Conservation (phyloP, 2,329 filamentous ascomycete genomes). For the Fusarium pseudoanthophilum region DNA sequence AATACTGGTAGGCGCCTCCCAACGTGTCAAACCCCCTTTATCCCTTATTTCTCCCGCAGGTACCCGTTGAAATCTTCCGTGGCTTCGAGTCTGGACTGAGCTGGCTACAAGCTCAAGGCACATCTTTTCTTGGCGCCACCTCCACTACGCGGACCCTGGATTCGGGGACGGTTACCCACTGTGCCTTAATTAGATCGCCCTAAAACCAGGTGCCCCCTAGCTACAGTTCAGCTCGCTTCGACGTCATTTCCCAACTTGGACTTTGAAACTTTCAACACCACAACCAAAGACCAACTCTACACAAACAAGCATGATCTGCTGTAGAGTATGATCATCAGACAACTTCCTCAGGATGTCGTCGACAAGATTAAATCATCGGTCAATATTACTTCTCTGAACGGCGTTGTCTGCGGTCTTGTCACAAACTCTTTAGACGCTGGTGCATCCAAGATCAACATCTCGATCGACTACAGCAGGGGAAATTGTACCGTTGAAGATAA, state of each 20-base stretch:
- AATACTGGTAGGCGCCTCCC: not conserved
- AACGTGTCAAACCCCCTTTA: not conserved
- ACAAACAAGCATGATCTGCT: conserved; percentile 31
- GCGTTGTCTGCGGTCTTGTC: conserved; percentile 76
- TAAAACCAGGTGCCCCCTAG: not conserved
- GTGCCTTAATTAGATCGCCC: conserved; percentile 36
- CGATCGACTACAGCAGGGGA: conserved; percentile 79
- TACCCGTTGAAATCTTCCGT: not conserved
- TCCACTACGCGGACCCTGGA: conserved; percentile 38
- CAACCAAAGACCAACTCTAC: not conserved
- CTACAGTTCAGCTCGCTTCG: conserved; percentile 23
- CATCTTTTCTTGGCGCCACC: conserved; percentile 39
- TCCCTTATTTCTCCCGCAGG: not conserved
- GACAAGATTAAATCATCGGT: conserved; percentile 87
- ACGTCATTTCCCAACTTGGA: conserved; percentile 27
- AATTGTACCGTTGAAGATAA: conserved; percentile 86
- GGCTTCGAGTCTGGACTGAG: conserved; percentile 18
- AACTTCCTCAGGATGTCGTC: conserved; percentile 75
- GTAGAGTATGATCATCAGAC: conserved; percentile 70
- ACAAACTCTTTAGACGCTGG: conserved; percentile 87
- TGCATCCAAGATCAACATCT: conserved; percentile 74
- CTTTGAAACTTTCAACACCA: conserved; percentile 16
- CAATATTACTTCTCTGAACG: conserved; percentile 78
- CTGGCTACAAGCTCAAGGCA: conserved; percentile 16
- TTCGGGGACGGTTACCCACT: conserved; percentile 36